Evolutionary conservation across 2,329 filamentous ascomycete species (phyloP), one percentile per base, ranked within the genome.

Genomic region (Alternaria gansuensis): DNA sequence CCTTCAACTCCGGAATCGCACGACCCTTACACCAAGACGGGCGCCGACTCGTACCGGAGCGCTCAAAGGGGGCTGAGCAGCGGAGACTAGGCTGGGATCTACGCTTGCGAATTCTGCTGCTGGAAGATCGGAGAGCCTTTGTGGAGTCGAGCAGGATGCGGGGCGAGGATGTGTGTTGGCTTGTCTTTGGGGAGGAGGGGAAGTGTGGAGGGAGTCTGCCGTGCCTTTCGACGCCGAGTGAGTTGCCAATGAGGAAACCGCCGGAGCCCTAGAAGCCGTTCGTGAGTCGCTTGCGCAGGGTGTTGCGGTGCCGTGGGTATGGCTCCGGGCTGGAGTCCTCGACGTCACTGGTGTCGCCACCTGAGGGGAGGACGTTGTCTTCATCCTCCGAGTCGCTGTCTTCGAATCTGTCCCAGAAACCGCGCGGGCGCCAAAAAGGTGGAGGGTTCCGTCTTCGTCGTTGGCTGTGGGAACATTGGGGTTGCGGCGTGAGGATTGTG

Each of bases 161-260:
- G 44, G 29, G 44, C 31, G 44, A 48, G 13, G 21, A 48, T 48
- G 31, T 24, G 44, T 23, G 44, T 24, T 48, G 21, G 44, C 7
- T 24, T 33, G 21, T 33, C 13, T 34, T 34, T 23, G 4, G 17
- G 28, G 28, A 23, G 17, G 29, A 24, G 44, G 21, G 21, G 11
- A 24, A n/a, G 44, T 23, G 23, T 41, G 23, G 39, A 10, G 23
- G 2, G 39, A 17, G 21, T 29, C 5, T 33, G 29, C 11, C 3
- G 29, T 23, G 17, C 28, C 28, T 34, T n/a, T 46, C 17, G 17
- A 34, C 17, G 29, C 17, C 44, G 17, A 10, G 11, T 34, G 44
- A 33, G 44, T 34, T 33, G 44, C 29, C 17, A 13, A 46, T 29
- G 13, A 23, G 28, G 28, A 46, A 23, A 33, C 6, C 14, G 17